phyloP scores from a whole-genome alignment of 177 flowering plant species.

The Vitis hybrid region DNA sequence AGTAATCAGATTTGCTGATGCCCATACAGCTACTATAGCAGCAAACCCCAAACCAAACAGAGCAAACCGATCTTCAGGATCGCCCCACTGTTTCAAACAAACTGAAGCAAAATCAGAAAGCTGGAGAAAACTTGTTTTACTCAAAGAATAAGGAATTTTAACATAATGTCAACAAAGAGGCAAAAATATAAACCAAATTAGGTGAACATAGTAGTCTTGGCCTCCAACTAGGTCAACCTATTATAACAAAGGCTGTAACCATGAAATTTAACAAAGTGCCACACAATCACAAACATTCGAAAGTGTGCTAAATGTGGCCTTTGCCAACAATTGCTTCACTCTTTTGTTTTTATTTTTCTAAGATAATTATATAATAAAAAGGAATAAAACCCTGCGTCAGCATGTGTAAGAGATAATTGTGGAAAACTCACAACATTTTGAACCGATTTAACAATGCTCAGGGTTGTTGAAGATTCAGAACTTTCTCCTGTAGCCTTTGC shows the following conservation, averaged over 20 bases:
- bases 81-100: constrained; percentile 65
- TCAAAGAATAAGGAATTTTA: background rate
- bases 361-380: too few relatives aligned
- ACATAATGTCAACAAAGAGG: background rate
- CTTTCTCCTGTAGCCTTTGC: constrained; percentile 71
- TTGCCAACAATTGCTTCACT: too few relatives aligned
- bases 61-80: constrained; percentile 79
- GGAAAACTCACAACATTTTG: constrained; percentile 66
- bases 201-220: background rate
- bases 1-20: constrained; percentile 62
- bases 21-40: constrained; percentile 69
- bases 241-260: background rate
- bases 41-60: constrained; percentile 84
- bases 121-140: background rate
- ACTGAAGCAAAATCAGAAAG: constrained; percentile 12
- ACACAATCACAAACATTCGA: too few relatives aligned
- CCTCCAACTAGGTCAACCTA: background rate
- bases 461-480: constrained; percentile 69
- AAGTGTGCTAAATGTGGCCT: too few relatives aligned
- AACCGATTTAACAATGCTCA: constrained; percentile 65
- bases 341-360: too few relatives aligned
- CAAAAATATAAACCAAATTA: background rate
- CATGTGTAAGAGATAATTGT: too few relatives aligned
- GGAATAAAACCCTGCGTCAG: background rate
- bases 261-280: background rate